phyloP scores from a whole-genome alignment of 345 rosid genomes.

The Stellera chamaejasme region DNA sequence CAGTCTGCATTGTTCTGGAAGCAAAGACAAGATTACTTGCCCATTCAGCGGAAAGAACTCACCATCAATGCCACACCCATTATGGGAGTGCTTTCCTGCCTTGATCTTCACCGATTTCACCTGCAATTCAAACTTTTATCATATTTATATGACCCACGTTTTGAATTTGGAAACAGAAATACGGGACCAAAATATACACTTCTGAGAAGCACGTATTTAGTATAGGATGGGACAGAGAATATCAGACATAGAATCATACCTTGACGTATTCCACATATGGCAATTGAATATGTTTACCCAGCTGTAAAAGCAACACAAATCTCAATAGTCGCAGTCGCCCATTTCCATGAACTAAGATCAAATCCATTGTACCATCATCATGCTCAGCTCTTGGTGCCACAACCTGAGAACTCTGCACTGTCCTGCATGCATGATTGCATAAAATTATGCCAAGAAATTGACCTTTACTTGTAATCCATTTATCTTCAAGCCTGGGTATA shows the following conservation, averaged over 20 bases:
- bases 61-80: conserved; percentile 90
- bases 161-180: neutral
- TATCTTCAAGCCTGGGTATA: conserved; percentile 51
- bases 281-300: conserved; percentile 81
- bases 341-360: conserved; percentile 85
- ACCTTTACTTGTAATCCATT: conserved; percentile 75
- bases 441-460: conserved; percentile 85
- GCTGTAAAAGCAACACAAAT: conserved; percentile 76
- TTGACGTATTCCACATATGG: conserved; percentile 94
- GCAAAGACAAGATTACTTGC: conserved; percentile 67
- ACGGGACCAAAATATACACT: neutral
- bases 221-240: neutral
- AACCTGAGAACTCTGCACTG: conserved; percentile 93
- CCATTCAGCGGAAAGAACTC: conserved; percentile 81
- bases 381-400: conserved; percentile 92
- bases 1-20: conserved; percentile 93
- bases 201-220: neutral
- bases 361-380: conserved; percentile 80
- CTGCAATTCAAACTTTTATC: conserved; percentile 26
- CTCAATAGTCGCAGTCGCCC: conserved; percentile 79
- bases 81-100: conserved; percentile 67
- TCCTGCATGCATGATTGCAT: conserved; percentile 96
- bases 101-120: conserved; percentile 88
- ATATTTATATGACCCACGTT: conserved; percentile 5
- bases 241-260: conserved; percentile 33